Base-by-base conservation (phyloP, 129 eudicot species). In the Heracleum sosnowskyi region DNA sequence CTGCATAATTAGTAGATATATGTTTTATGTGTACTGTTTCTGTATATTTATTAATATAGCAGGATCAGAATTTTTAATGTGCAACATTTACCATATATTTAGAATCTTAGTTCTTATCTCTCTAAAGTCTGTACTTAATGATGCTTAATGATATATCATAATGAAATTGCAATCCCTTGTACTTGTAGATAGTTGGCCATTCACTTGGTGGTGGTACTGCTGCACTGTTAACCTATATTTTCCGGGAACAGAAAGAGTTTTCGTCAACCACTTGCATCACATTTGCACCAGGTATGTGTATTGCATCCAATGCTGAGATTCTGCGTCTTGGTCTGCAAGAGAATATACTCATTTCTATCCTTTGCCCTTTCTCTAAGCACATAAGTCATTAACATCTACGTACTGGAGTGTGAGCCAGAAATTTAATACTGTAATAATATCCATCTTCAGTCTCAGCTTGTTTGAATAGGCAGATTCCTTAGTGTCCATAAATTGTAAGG, bases 151-250 rank as follows among this genome's bases (percentile, higher is more conserved):
- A 26, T 24, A 31, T 31, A 31, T 1, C 11, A 24, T 31, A 31
- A 31, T 1, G 5, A 29, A 11, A 66, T 36, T 35, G 35, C 53
- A 37, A 73, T 69, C 41, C 62, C 24, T 76, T 81, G 74, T 74
- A 46, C 75, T 35, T 84, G 44, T 87, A 96, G 99, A 84, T 96
- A 78, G 97, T 96, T 80, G 99, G 99, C 64, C 99, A 96, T 82
- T 96, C 99, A 77, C 97, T 96, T 80, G 99, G 99, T 85, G 99
- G 99, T 82, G 99, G 99, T 49, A 96, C 99, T 22, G 99, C 99
- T 86, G 99, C 99, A 53, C 86, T 96, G 45, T 85, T 96, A 66
- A 90, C 99, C 20, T 96, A 96, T 81, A 90, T 96, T 78, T 91
- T 96, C 66, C 95, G 99, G 68, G 99, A 96, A 79, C 99, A 90